A percentile compares a stretch with the other conserved stretches of the same genome.
These are phyloP conservation scores for Trichoderma sp. DNA, from an alignment of 2,329 filamentous ascomycete species.

Conservation along the genomic window DNA sequence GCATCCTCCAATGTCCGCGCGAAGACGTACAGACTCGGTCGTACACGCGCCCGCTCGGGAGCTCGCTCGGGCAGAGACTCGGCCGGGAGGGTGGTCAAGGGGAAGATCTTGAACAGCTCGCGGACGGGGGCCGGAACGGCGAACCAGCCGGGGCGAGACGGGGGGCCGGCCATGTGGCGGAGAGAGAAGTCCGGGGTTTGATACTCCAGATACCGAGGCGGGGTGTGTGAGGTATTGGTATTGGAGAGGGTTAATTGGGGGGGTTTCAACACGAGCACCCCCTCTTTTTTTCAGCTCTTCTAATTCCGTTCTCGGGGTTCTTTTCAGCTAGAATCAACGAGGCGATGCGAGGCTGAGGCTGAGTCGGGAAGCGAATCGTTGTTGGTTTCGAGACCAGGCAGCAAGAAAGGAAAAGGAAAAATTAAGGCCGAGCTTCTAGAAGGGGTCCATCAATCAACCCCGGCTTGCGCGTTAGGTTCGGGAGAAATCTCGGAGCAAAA, in stretches of 20 bases:
- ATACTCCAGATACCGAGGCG: neutral
- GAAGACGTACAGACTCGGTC: constrained; percentile 73
- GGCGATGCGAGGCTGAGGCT: neutral
- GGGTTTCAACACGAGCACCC: neutral
- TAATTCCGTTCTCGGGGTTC: neutral
- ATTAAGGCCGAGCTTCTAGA: neutral
- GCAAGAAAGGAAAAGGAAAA: neutral
- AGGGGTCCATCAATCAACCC: neutral
- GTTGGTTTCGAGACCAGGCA: neutral
- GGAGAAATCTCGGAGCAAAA: constrained; percentile 7
- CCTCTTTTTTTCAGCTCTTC: neutral
- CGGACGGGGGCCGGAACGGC: constrained; percentile 72
- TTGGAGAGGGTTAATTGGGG: neutral
- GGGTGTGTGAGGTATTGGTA: neutral
- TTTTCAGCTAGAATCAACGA: neutral
- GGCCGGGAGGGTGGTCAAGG: constrained; percentile 69
- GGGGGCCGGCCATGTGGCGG: constrained; percentile 14
- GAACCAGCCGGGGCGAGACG: constrained; percentile 40
- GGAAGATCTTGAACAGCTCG: constrained; percentile 79
- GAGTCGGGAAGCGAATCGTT: neutral
- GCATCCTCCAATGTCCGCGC: constrained; percentile 57
- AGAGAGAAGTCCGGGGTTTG: neutral
- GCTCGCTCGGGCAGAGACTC: constrained; percentile 70
- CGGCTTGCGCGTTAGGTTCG: neutral
- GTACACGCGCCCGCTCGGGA: constrained; percentile 37